Evolutionary conservation across 371 early-diverging fungal species (phyloP).

Genomic region (Rhizopus delemar): DNA sequence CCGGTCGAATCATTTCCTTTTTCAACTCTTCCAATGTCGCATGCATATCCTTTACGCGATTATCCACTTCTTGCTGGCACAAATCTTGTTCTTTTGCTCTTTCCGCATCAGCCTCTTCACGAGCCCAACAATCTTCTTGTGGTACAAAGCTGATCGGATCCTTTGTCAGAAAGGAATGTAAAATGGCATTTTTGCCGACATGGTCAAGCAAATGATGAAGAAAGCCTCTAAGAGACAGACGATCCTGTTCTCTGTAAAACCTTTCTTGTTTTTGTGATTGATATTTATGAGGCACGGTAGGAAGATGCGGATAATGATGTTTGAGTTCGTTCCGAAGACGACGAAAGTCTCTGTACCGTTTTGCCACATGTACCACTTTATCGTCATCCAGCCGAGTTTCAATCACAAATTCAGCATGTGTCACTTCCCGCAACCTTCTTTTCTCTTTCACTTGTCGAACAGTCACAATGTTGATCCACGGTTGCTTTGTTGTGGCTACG

Average conservation of each 20-base stretch:
- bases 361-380: conserved; percentile 32
- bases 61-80: conserved; percentile 51
- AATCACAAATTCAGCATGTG: conserved; percentile 44
- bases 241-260: conserved; percentile 55
- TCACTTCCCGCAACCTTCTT: conserved; percentile 20
- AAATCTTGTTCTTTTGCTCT: conserved; percentile 46
- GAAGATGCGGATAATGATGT: conserved; percentile 24
- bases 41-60: conserved; percentile 54
- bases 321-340: conserved; percentile 33
- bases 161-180: conserved; percentile 47
- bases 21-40: conserved; percentile 54
- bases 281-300: conserved; percentile 33
- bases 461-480: conserved; percentile 16
- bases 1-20: conserved; percentile 53
- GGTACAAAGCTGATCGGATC: conserved; percentile 43
- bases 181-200: conserved; percentile 35
- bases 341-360: conserved; percentile 42
- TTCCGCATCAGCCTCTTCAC: conserved; percentile 41
- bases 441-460: conserved; percentile 28
- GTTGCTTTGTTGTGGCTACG: not conserved
- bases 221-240: conserved; percentile 51
- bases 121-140: conserved; percentile 42
- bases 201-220: conserved; percentile 41
- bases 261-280: not conserved
- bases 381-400: conserved; percentile 20